phyloP scores from a whole-genome alignment of 2,329 filamentous ascomycete genomes.

The Trichoderma hamatum region DNA sequence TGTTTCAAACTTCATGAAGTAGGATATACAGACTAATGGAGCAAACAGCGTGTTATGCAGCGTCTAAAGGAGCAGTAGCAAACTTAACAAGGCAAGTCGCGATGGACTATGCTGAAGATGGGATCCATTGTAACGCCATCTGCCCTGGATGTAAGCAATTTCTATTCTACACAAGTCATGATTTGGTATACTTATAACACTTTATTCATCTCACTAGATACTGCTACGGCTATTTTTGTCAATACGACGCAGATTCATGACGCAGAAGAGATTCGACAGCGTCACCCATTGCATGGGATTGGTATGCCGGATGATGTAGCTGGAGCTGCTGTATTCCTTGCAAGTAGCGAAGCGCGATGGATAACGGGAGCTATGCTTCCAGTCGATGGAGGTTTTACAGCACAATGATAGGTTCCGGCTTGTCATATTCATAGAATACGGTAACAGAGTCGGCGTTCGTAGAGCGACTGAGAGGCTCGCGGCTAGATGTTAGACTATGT shows the following conservation, averaged over 20 bases:
- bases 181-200: too few relatives aligned
- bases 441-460: neutral
- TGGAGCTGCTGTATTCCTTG: slow-evolving; percentile 44
- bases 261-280: slow-evolving; percentile 23
- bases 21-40: neutral
- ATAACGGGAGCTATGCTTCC: slow-evolving; percentile 45
- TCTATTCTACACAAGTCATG: neutral
- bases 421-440: neutral
- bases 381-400: slow-evolving; percentile 47
- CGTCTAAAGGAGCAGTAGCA: slow-evolving; percentile 54
- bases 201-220: slow-evolving; percentile 28
- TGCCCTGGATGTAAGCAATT: slow-evolving; percentile 50
- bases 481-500: neutral
- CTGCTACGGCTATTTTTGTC: slow-evolving; percentile 35
- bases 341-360: slow-evolving; percentile 45
- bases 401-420: slow-evolving; percentile 30
- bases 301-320: slow-evolving; percentile 37
- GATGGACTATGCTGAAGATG: slow-evolving; percentile 50
- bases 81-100: slow-evolving; percentile 54
- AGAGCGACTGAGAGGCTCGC: neutral
- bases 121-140: slow-evolving; percentile 57
- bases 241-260: slow-evolving; percentile 31
- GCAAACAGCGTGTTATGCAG: slow-evolving; percentile 44
- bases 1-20: neutral
- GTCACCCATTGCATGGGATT: slow-evolving; percentile 37